These are phyloP conservation scores for Cladosporium sp. DNA, from an alignment of 2,329 filamentous ascomycete genomes.

Conservation along the genomic window DNA sequence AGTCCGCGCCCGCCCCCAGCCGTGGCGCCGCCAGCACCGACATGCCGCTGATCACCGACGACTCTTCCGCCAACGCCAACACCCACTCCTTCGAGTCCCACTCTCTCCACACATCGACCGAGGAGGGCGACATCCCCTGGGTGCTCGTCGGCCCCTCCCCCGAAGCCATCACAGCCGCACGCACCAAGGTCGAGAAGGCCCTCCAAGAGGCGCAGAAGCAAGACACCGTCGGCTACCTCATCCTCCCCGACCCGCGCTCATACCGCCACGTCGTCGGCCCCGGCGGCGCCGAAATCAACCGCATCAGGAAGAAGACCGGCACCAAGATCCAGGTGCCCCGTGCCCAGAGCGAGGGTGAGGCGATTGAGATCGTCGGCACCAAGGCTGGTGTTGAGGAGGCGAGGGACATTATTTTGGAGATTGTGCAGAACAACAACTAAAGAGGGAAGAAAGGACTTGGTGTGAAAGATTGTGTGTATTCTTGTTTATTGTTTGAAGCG, in stretches of 20 bases:
- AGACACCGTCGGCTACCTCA: constrained; percentile 78
- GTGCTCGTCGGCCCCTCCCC: constrained; percentile 71
- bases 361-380: constrained; percentile 84
- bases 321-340: constrained; percentile 93
- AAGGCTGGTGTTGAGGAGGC: constrained; percentile 82
- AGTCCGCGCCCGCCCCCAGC: constrained; percentile 49
- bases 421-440: constrained; percentile 53
- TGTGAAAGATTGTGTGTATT: not conserved
- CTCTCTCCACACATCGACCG: constrained; percentile 70
- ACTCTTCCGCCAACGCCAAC: constrained; percentile 57
- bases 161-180: constrained; percentile 81
- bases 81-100: constrained; percentile 83
- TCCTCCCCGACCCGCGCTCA: constrained; percentile 83
- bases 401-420: constrained; percentile 82
- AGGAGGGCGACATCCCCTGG: constrained; percentile 72
- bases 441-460: not conserved
- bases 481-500: not conserved
- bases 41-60: constrained; percentile 92
- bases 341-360: constrained; percentile 71
- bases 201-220: constrained; percentile 70
- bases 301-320: constrained; percentile 86
- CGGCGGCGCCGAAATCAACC: constrained; percentile 86
- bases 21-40: constrained; percentile 54
- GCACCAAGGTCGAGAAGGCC: constrained; percentile 69
- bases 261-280: constrained; percentile 90